Evolutionary conservation across 179 eudicot genomes (phyloP).

Genomic region (Monotropa hypopitys): DNA sequence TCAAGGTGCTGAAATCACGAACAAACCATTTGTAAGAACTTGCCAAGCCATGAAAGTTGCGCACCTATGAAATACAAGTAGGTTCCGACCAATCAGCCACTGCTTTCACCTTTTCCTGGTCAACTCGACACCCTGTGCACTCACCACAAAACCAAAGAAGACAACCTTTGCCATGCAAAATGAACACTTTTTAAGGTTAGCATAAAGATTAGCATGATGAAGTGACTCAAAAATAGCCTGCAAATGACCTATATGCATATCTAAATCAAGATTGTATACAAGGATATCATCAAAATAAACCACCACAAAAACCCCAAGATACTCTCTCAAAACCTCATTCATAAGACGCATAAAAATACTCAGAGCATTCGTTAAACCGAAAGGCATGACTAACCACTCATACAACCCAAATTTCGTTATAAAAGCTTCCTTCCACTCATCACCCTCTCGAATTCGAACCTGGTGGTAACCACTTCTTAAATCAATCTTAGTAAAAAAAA

Average conservation of each 20-base stretch:
- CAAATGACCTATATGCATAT: background rate
- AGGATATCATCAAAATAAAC: too few species aligned
- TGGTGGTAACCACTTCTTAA: too few species aligned
- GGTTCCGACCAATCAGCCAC: background rate
- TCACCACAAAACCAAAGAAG: background rate
- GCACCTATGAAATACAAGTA: background rate
- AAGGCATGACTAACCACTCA: too few species aligned
- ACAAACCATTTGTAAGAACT: background rate
- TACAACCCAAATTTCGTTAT: too few species aligned
- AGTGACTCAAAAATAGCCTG: background rate
- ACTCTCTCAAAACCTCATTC: background rate
- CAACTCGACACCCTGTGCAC: background rate
- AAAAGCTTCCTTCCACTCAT: too few species aligned
- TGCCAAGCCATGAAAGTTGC: background rate
- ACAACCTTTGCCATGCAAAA: background rate
- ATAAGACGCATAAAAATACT: background rate
- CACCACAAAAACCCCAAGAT: background rate
- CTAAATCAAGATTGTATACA: background rate
- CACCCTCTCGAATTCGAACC: too few species aligned
- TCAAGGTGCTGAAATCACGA: background rate
- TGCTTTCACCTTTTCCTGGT: background rate
- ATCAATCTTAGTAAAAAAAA: too few species aligned
- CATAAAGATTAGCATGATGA: too few species aligned
- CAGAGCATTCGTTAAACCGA: too few species aligned
- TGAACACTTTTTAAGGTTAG: too few species aligned